Evolutionary conservation across 441 rosid genomes (phyloP).

Genomic region (Macaranga tanarius): DNA sequence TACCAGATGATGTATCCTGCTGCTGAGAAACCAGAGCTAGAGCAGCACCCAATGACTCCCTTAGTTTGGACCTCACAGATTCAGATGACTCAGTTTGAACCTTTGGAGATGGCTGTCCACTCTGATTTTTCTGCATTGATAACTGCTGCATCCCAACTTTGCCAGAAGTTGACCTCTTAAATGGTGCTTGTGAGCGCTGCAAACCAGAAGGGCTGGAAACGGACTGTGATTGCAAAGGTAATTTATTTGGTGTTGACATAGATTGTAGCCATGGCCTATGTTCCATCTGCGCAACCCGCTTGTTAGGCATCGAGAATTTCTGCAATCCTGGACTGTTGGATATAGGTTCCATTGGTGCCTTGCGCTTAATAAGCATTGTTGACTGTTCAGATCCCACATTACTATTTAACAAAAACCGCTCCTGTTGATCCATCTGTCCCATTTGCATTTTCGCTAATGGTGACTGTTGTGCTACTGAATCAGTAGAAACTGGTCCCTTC

Average conservation of each 20-base stretch:
- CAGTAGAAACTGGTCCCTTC: conserved; percentile 25
- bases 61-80: conserved; percentile 85
- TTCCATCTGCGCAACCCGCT: conserved; percentile 48
- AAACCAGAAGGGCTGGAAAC: conserved; percentile 32
- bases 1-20: conserved; percentile 35
- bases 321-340: conserved; percentile 35
- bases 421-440: conserved; percentile 34
- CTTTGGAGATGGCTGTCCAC: conserved; percentile 40
- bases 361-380: conserved; percentile 43
- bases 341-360: conserved; percentile 47
- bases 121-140: conserved; percentile 38
- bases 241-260: conserved; percentile 39
- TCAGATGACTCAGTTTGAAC: conserved; percentile 47
- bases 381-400: conserved; percentile 44
- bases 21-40: conserved; percentile 61
- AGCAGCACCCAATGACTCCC: conserved; percentile 78
- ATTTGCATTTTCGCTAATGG: conserved; percentile 32
- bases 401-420: conserved; percentile 35
- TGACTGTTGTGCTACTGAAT: conserved; percentile 31
- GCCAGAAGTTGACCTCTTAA: conserved; percentile 42
- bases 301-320: conserved; percentile 40
- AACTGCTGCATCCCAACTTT: conserved; percentile 43
- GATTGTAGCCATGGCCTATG: conserved; percentile 86
- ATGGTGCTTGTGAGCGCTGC: conserved; percentile 41
- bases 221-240: conserved; percentile 39